Base-by-base conservation (phyloP, 2,329 filamentous ascomycete species). In the Zymoseptoria tritici region DNA sequence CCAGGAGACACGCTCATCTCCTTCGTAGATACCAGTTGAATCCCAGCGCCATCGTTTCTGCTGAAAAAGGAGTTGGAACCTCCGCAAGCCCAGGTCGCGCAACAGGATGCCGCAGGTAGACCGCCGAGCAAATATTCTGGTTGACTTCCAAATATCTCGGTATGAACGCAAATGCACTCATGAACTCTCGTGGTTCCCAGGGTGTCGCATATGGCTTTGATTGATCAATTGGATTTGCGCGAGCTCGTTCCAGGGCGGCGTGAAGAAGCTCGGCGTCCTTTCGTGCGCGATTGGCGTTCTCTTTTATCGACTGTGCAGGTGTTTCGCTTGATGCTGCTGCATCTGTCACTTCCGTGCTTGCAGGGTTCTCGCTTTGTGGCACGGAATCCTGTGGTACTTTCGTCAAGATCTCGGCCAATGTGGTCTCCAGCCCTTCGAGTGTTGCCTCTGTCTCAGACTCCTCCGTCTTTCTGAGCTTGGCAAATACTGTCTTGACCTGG, bases 91-190 rank as follows among this genome's bases (percentile, higher is more conserved):
- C 91, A 2, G 87, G 87, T 62, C 92, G 83, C 24, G 91, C 94
- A 51, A 97, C 93, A 0, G 94, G 94, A 78, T 99, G 93, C 60
- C 94, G 84, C 63, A 99, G 78, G 75, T 99, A 99, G 49, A 99
- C 91, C 9, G 94, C 94, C 1, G 92, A 88, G 76, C 94, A 99
- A 69, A 97, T 89, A 71, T 92, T 95, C 75, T 96, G 94, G 80
- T 97, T 97, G 68, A 99, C 94, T 78, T 99, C 95, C 62, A 99
- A 84, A 75, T 97, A 99, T 57, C 89, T 81, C 9, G 94, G 94
- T 67, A 99, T 91, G 76, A 96, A 97, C 22, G 92, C 91, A 76
- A 99, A 99, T 0, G 92, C 86, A 56, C 84, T 82, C 89, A 99
- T 95, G 76, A 84, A 97, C 56, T 88, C 83, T 58, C 91, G 83